Conservation (phyloP, 1,284 basidiomycete species). For the Singerocomus rubriflavus region DNA sequence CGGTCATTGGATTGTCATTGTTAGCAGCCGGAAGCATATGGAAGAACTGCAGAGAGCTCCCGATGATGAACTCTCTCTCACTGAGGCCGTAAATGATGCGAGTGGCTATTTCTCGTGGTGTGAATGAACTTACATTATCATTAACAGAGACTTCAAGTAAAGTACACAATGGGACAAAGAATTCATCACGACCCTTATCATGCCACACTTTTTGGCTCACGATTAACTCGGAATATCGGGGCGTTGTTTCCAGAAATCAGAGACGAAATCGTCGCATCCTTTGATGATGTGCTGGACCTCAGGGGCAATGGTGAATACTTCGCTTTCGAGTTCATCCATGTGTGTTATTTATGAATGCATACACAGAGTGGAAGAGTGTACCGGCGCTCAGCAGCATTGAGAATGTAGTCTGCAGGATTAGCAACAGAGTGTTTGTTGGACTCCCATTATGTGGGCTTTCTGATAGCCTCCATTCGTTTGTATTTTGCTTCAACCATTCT, state of each 20-base stretch:
- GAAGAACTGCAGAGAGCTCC: neutral
- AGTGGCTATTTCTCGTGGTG: neutral
- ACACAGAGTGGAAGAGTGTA: slow-evolving; percentile 32
- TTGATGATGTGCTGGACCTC: slow-evolving; percentile 6
- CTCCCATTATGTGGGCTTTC: slow-evolving; percentile 36
- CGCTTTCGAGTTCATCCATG: neutral
- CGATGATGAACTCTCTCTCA: neutral
- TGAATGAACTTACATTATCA: neutral
- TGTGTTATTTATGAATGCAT: neutral
- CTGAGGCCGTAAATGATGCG: slow-evolving; percentile 36
- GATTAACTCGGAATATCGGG: slow-evolving; percentile 33
- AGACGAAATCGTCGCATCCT: slow-evolving; percentile 33
- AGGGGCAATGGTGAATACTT: neutral
- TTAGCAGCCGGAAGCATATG: slow-evolving; percentile 27
- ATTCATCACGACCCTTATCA: slow-evolving; percentile 30
- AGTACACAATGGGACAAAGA: slow-evolving; percentile 29
- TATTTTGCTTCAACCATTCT: too few relatives aligned
- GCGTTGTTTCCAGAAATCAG: slow-evolving; percentile 26
- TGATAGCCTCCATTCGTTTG: neutral
- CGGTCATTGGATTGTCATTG: slow-evolving; percentile 40
- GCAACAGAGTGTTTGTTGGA: slow-evolving; percentile 40
- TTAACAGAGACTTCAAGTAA: slow-evolving; percentile 18
- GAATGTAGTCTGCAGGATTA: slow-evolving; percentile 32
- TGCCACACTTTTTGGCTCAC: slow-evolving; percentile 18
- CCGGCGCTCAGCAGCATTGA: slow-evolving; percentile 15